Evolutionary conservation across 2,329 filamentous ascomycete species (phyloP).

Genomic region (Neonectria hederae): DNA sequence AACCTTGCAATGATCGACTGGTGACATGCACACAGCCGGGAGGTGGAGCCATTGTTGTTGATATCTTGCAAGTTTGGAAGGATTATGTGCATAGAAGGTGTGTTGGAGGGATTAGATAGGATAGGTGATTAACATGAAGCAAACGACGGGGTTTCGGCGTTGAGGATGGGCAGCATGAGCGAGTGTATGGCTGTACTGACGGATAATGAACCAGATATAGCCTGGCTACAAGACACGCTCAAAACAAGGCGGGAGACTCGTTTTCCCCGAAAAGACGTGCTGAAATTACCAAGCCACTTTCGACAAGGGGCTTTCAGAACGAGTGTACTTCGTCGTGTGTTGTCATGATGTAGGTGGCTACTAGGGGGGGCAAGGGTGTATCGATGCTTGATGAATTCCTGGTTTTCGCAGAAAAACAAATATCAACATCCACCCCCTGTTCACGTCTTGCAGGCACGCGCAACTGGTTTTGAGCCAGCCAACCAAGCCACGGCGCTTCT

Average conservation of each 20-base stretch:
- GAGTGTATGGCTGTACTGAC: conserved; percentile 7
- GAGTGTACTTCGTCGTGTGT: not conserved
- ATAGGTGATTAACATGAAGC: conserved; percentile 6
- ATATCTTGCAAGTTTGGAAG: not conserved
- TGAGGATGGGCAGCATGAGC: not conserved
- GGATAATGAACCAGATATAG: conserved; percentile 29
- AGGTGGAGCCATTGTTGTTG: conserved; percentile 17
- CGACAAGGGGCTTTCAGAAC: conserved; percentile 10
- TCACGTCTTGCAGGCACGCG: no score
- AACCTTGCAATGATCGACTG: conserved; percentile 17
- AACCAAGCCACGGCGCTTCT: not conserved
- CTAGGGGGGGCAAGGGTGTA: not conserved
- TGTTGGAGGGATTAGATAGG: conserved; percentile 6
- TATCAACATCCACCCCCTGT: no score
- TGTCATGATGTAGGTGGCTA: conserved; percentile 10
- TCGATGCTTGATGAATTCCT: conserved; percentile 4
- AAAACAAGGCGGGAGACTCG: conserved; percentile 12
- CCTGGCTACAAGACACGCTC: conserved; percentile 7
- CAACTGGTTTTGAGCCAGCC: not conserved
- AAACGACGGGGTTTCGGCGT: not conserved
- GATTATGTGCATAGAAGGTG: conserved; percentile 10
- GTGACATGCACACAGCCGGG: conserved; percentile 10
- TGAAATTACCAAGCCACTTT: not conserved
- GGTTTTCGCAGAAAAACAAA: not conserved
- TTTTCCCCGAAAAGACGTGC: not conserved